A percentile compares a stretch with the other conserved stretches of the same genome.
Conservation (phyloP, 305 asterid genomes). For the Solanum chacoense region DNA sequence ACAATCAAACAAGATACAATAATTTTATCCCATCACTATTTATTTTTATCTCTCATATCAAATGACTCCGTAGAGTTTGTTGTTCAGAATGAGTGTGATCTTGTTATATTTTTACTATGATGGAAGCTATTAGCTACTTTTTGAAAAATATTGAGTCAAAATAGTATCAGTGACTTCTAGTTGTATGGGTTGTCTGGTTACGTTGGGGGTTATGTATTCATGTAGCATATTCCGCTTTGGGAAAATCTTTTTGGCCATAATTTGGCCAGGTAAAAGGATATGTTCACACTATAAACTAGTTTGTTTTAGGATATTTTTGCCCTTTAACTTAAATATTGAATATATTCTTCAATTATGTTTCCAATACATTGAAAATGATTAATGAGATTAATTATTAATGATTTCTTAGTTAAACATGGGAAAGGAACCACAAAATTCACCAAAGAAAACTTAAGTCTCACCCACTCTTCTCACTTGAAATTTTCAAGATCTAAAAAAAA, state of each 20-base stretch:
- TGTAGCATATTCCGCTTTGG: not conserved
- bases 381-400: not conserved
- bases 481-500: not conserved
- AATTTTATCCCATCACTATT: too few species aligned
- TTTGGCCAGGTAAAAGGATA: not conserved
- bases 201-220: not conserved
- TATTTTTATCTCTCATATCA: too few species aligned
- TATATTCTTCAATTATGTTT: too few species aligned
- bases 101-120: not conserved
- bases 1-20: too few species aligned
- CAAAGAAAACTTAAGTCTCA: not conserved
- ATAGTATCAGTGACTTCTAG: not conserved
- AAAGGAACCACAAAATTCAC: not conserved
- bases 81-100: not conserved
- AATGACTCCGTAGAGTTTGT: not conserved
- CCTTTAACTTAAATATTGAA: not conserved
- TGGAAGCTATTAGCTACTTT: not conserved
- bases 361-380: rapidly evolving
- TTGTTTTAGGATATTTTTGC: not conserved
- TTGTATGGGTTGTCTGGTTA: not conserved
- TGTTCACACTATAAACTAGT: not conserved
- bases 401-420: not conserved
- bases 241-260: not conserved
- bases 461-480: not conserved
- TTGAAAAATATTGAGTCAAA: not conserved